Evolutionary conservation across 2,329 filamentous ascomycete species (phyloP), one percentile per base, ranked within the genome.

Genomic region (Penicillium sp.): DNA sequence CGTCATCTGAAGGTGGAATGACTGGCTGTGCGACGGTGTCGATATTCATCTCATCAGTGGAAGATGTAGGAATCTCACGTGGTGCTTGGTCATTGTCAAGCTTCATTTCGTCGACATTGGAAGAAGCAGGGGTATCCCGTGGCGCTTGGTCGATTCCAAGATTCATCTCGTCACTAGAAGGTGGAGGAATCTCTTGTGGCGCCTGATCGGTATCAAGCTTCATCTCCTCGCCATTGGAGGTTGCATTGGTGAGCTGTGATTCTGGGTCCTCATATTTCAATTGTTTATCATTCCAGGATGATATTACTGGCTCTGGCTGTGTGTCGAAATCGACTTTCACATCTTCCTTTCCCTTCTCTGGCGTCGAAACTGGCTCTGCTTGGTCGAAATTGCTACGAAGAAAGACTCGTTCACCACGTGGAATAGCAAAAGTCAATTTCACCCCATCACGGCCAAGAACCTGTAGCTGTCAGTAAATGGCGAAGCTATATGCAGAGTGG

Each of bases 361-460:
- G n/a, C 25, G 57, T 50, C 1, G 17, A 48, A 31, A 23, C 31
- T 15, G 46, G 43, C 4, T 57, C 50, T 6, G 19, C 27, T 35
- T 56, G 37, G 43, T 17, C n/a, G n/a, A 52, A 31, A 19, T 27
- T 45, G 45, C 59, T 52, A 23, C 61, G 59, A 40, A 76, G 66
- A 55, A 76, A 71, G 25, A 74, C 64, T 17, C 72, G 70, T 47
- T 72, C 69, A 6, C 75, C 76, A 45, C 73, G 61, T n/a, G 77
- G 76, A 27, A 78, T 66, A 5, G 69, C 66, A 57, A 79, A 76
- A 7, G 70, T 74, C 37, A 80, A 59, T 15, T 60, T 61, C 9
- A 59, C 51, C 19, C 67, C 68, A 33, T 74, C 63, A n/a, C 74
- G 71, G 12, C 67, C 68, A 42, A 73, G 60, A 29, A 79, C 67